These are phyloP conservation scores for Angomonas deanei DNA, from an alignment of 208 protist genomes.

Conservation along the genomic window DNA sequence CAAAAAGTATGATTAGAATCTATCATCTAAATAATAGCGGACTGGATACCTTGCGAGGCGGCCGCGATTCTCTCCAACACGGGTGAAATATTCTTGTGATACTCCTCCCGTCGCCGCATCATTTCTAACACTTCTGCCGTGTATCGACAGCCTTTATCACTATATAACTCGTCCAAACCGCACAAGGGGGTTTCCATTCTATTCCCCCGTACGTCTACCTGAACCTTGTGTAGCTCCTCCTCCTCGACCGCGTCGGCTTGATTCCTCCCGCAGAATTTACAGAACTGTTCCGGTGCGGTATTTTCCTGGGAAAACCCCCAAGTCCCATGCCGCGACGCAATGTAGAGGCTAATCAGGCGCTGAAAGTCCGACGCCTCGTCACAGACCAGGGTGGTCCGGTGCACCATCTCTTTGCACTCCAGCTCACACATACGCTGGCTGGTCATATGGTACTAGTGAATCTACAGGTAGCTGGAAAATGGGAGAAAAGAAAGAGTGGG, in stretches of 20 bases:
- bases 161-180: slow-evolving; percentile 11
- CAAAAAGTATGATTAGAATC: not conserved
- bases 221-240: not conserved
- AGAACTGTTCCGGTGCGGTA: not conserved
- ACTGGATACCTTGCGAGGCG: slow-evolving; percentile 44
- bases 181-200: slow-evolving; percentile 18
- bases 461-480: not conserved
- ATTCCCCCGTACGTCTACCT: not conserved
- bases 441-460: no score
- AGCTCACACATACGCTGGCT: slow-evolving; percentile 18
- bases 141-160: slow-evolving; percentile 15
- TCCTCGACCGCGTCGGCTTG: not conserved
- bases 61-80: slow-evolving; percentile 30
- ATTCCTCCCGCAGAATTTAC: slow-evolving; percentile 5
- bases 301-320: slow-evolving; percentile 41
- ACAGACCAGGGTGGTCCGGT: slow-evolving; percentile 47
- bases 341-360: slow-evolving; percentile 46
- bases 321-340: slow-evolving; percentile 29
- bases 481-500: slow-evolving; percentile 1
- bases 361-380: slow-evolving; percentile 70
- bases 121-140: slow-evolving; percentile 9
- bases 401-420: slow-evolving; percentile 49
- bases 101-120: slow-evolving; percentile 29
- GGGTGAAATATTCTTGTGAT: slow-evolving; percentile 31
- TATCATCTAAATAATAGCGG: slow-evolving; percentile 8